Percentiles rank a stretch among this genome's conserved stretches.
Conservation (phyloP, 306 rosid genomes). For the Alnus rubra region DNA sequence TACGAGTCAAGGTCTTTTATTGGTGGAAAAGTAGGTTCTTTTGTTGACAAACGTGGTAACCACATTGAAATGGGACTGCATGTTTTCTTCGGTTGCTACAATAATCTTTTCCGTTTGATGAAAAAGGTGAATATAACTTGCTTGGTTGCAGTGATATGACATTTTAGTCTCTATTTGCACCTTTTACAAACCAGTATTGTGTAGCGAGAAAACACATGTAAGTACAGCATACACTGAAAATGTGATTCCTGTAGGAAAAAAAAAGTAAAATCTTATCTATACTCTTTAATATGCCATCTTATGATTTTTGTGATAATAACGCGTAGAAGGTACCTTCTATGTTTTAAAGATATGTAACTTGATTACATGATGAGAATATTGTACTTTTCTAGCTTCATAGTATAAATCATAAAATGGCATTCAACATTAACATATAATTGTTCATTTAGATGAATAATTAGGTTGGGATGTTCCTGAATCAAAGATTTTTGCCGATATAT, state of each 20-base stretch:
- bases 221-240: not conserved
- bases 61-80: conserved; percentile 99
- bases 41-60: conserved; percentile 86
- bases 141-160: conserved; percentile 22
- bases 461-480: too few species aligned
- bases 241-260: not conserved
- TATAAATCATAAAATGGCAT: too few species aligned
- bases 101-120: conserved; percentile 93
- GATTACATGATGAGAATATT: not conserved
- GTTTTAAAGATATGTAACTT: not conserved
- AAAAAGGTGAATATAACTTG: conserved; percentile 64
- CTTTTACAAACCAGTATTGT: not conserved
- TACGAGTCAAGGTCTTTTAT: conserved; percentile 86
- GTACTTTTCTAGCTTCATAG: not conserved
- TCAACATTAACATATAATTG: too few species aligned
- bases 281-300: not conserved
- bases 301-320: not conserved
- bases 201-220: not conserved
- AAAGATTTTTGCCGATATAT: too few species aligned
- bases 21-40: conserved; percentile 98
- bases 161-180: not conserved
- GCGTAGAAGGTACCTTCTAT: not conserved
- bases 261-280: not conserved
- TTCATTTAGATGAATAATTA: too few species aligned
- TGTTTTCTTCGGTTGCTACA: conserved; percentile 97